Evolutionary conservation across 306 rosid genomes (phyloP), one percentile per base, ranked within the genome.

Genomic region (Alnus rubra): DNA sequence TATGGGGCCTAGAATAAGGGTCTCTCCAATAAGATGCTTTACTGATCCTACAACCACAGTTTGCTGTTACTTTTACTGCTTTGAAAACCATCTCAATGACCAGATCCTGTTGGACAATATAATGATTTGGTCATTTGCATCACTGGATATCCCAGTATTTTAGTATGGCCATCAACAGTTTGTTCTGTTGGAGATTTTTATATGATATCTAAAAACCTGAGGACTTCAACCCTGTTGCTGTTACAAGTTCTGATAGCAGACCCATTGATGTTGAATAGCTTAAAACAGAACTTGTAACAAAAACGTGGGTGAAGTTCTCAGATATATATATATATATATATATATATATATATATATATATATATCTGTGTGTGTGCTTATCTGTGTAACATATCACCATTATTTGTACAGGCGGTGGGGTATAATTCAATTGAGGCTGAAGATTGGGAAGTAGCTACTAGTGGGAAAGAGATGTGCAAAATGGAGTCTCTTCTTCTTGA

Each of bases 401-500:
- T 80, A 73, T 80, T 74, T 73, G 47, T 71, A 75, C 84, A 95
- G 99, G 99, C 98, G 2, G 98, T 95, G 62, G 98, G 96, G 74
- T 95, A 95, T 89, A 95, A 95, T 79, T 95, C 98, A 31, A 93
- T 95, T 76, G 99, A 95, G 89, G 97, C 97, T 42, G 99, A 95
- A 88, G 99, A 95, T 88, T 95, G 99, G 99, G 98, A 95, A 70
- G 96, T 75, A 64, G 96, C 99, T 81, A 93, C 98, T 59, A 90
- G 96, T 51, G 99, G 96, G 85, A 98, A 95, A 81, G 98, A 95
- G 90, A 90, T 93, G 98, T 93, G 98, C 89, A 91, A 91, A 94
- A 91, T 95, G 99, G 99, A 95, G 83, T 91, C 96, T 83, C 98
- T 95, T 85, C 99, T 95, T 85, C 99, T 95, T 83, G 98, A 95